A percentile compares a stretch with the other conserved stretches of the same genome.
These are phyloP conservation scores for Nyssa sinensis DNA, from an alignment of 148 eudicot genomes.

Conservation along the genomic window DNA sequence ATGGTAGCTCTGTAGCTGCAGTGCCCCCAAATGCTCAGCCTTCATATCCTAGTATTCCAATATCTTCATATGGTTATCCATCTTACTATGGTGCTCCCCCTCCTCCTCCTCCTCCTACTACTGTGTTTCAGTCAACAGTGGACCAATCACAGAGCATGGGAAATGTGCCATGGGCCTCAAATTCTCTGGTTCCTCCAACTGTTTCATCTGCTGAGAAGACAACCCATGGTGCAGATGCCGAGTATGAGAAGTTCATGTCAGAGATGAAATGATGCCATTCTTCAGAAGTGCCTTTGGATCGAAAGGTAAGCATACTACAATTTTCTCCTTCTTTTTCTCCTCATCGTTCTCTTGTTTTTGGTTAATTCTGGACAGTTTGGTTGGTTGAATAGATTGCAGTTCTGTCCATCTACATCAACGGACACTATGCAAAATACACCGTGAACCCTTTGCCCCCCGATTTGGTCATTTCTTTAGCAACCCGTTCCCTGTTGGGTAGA, in stretches of 20 bases:
- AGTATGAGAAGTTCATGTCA: conserved; percentile 88
- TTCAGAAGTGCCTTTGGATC: not conserved
- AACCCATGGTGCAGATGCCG: conserved; percentile 50
- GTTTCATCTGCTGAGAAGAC: conserved; percentile 47
- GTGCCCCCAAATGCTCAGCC: conserved; percentile 47
- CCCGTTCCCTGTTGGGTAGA: not conserved
- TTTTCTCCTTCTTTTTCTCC: not conserved
- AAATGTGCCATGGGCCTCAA: conserved; percentile 80
- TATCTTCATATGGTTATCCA: conserved; percentile 53
- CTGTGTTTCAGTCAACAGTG: conserved; percentile 28
- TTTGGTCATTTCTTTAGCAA: not conserved
- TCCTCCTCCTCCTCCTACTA: conserved; percentile 57
- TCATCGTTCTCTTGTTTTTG: not conserved
- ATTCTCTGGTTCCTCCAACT: conserved; percentile 49
- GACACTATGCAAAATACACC: not conserved
- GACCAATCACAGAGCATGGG: conserved; percentile 51
- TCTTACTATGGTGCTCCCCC: conserved; percentile 67
- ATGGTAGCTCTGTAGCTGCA: conserved; percentile 38
- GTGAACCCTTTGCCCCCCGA: not conserved
- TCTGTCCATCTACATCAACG: not conserved
- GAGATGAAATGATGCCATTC: conserved; percentile 59
- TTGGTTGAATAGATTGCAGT: not conserved
- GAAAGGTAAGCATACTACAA: conserved; percentile 29
- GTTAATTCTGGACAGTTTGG: not conserved
- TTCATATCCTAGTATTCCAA: conserved; percentile 45